Evolutionary conservation across 2,329 filamentous ascomycete genomes (phyloP), one percentile per base, ranked within the genome.

Genomic region (Aspergillus carbonarius): DNA sequence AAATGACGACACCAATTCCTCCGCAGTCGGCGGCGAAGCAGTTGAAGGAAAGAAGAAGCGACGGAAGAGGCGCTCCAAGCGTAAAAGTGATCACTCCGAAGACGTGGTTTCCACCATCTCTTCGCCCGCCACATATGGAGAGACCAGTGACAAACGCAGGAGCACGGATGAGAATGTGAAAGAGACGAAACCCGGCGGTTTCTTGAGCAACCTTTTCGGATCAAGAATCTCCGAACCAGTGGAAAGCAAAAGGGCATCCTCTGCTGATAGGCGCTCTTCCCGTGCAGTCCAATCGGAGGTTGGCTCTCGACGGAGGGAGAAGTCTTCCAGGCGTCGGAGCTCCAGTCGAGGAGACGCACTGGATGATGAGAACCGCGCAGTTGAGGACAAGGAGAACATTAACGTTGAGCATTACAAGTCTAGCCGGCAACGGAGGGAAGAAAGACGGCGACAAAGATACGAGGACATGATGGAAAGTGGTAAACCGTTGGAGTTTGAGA

Each of bases 271-370:
- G 47, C 64, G 57, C 25, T 58, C 63, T 15, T 67, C 70, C 55
- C 69, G 70, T 15, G 73, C 76, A 44, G 67, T 69, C 9, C 68
- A 73, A 55, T 77, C 76, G 10, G 75, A 77, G 61, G 64, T 67
- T 52, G 72, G 68, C 57, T 59, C 66, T 46, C 72, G 76, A 44
- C 79, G 76, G 60, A 76, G 76, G 62, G 80, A 81, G 66, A 79
- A 74, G 70, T 66, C 74, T 67, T 68, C 74, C 55, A 65, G 76
- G 70, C 66, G 75, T 44, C 65, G 67, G 59, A 74, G 68, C 59
- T 72, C 69, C 35, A 77, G 75, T 40, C 70, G 69, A 54, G 81
- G 83, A 25, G 80, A 83, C 18, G 74, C 58, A 13, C 35, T 68
- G 27, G 67, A 70, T 67, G 53, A 53, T 62, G 55, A 73, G 72